Conservation (phyloP, 805 yeast species). For the Yamadazyma sp. region DNA sequence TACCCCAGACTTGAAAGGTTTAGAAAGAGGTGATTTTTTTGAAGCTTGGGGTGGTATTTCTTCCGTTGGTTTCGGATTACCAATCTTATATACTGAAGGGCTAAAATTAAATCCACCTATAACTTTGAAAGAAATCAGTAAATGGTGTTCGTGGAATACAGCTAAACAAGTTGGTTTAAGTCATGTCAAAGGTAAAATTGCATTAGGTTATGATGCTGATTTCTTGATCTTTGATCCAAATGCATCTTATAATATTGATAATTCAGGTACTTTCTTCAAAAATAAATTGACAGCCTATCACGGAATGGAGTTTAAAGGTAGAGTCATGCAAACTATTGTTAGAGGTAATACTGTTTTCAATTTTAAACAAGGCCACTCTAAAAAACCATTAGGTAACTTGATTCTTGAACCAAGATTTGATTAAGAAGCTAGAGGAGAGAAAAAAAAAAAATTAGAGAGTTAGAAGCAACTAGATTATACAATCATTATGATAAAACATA, state of each 20-base stretch:
- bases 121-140: constrained; percentile 57
- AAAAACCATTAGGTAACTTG: constrained; percentile 55
- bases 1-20: constrained; percentile 83
- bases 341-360: constrained; percentile 73
- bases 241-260: constrained; percentile 45
- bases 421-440: too few relatives aligned
- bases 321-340: constrained; percentile 74
- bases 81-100: constrained; percentile 77
- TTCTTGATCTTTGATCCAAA: constrained; percentile 76
- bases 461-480: too few relatives aligned
- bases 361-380: constrained; percentile 51
- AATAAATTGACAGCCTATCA: constrained; percentile 88
- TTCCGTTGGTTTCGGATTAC: constrained; percentile 87
- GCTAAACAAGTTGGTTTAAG: constrained; percentile 80
- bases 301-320: constrained; percentile 66
- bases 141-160: constrained; percentile 82
- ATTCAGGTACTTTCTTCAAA: constrained; percentile 64
- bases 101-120: constrained; percentile 49
- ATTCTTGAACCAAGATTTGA: constrained; percentile 55
- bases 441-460: too few relatives aligned
- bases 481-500: too few relatives aligned
- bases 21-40: constrained; percentile 81
- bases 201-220: constrained; percentile 83
- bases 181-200: constrained; percentile 69
- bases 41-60: constrained; percentile 97